Evolutionary conservation across 148 eudicot species (phyloP).

Genomic region (Arctostaphylos glauca): DNA sequence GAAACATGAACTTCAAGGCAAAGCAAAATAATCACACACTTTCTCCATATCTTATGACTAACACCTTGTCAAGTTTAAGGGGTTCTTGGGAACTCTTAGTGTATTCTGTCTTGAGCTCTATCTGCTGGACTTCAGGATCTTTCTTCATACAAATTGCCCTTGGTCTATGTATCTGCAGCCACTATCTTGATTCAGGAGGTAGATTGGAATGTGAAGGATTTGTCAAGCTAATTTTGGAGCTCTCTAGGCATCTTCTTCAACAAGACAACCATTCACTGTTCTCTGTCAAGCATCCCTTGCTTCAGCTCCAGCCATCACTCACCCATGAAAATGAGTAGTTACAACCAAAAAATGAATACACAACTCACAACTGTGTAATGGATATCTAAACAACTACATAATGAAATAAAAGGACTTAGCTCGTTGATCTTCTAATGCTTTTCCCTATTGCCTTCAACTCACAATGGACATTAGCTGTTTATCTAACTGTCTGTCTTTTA

Average conservation of each 20-base stretch:
- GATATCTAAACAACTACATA: neutral
- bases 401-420: neutral
- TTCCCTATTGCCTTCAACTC: neutral
- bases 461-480: neutral
- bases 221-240: conserved; percentile 86
- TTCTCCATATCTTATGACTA: neutral
- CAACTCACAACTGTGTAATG: too few species aligned
- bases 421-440: neutral
- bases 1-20: neutral
- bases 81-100: conserved; percentile 40
- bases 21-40: neutral
- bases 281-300: conserved; percentile 95
- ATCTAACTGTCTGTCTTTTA: too few species aligned
- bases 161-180: conserved; percentile 55
- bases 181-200: conserved; percentile 78
- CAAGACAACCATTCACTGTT: conserved; percentile 83
- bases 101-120: conserved; percentile 27
- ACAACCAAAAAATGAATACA: neutral
- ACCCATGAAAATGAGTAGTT: neutral
- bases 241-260: conserved; percentile 94
- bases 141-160: conserved; percentile 24
- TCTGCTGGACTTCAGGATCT: conserved; percentile 18
- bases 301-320: conserved; percentile 92
- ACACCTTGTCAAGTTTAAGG: conserved; percentile 36
- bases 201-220: conserved; percentile 52